Evolutionary conservation across 1,284 basidiomycete species (phyloP), one percentile per base, ranked within the genome.

Genomic region (Melampsora occidentalis): DNA sequence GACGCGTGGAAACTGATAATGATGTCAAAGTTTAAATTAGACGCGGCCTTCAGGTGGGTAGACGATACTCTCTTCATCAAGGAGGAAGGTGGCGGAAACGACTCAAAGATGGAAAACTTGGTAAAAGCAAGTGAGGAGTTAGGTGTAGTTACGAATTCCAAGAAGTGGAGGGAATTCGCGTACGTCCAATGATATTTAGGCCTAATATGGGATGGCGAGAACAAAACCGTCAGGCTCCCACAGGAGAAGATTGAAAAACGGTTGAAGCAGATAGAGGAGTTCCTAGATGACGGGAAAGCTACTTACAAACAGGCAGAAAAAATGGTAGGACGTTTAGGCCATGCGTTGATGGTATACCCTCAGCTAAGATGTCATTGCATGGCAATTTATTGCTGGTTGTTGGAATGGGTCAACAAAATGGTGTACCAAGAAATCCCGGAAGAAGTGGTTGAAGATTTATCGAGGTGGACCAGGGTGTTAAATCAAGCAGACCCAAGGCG

Each of bases 1-100:
- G 49, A 69, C 10, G 46, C 67, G 2, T 69, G 46, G 67, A 69
- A 69, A 31, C 9, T 35, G 9, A 14, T 53, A 4, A 69, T 69
- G 51, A 18, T 20, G 35, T 22, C 6, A 1, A 33, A 28, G 14
- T 69, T 69, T 33, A 25, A 57, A 25, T 33, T 69, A 2, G 18
- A 49, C 4, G 33, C 25, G 4, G n/a, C 31, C 5, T 57, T 69
- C 67, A 53, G 67, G 16, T 69, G 67, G 67, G 67, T 69, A 2
- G 51, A 69, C n/a, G 31, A 69, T 20, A 69, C 35, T 57, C 31
- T 69, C 10, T 57, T 69, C 22, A 10, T 66, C 9, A 28, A 39
- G 35, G 33, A 6, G 16, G 7, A 10, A 10, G 28, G 16, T 2
- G 22, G 33, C 2, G 5, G 1, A 5, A 22, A 14, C 14, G 5